These are phyloP conservation scores for Scheffersomyces stipitis DNA, from an alignment of 805 yeast genomes.

Conservation along the genomic window DNA sequence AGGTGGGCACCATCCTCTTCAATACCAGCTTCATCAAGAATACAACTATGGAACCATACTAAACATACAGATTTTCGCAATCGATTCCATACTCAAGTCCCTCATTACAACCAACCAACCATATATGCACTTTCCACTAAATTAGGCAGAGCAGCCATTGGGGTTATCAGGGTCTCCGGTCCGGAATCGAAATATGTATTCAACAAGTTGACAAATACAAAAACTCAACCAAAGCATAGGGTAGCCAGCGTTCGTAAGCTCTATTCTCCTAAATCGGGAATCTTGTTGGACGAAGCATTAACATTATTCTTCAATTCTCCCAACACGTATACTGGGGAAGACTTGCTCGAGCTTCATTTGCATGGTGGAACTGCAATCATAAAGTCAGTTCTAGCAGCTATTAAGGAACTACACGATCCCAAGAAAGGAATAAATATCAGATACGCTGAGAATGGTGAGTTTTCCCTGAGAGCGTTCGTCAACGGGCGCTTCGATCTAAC, in stretches of 20 bases:
- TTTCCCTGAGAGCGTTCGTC: conserved; percentile 80
- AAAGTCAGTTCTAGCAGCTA: conserved; percentile 62
- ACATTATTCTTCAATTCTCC: conserved; percentile 71
- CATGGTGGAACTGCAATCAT: conserved; percentile 94
- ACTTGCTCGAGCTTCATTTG: conserved; percentile 79
- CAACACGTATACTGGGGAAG: conserved; percentile 89
- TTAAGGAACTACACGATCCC: conserved; percentile 52
- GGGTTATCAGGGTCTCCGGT: conserved; percentile 82
- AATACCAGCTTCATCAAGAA: too few relatives aligned
- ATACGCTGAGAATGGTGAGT: conserved; percentile 92
- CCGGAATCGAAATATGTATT: conserved; percentile 51
- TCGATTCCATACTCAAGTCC: too few relatives aligned
- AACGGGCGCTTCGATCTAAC: conserved; percentile 85
- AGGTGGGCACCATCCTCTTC: too few relatives aligned
- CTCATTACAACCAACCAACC: conserved; percentile 49
- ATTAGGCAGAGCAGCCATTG: conserved; percentile 80
- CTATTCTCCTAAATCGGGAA: conserved; percentile 38
- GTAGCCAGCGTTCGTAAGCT: conserved; percentile 59
- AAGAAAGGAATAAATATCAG: conserved; percentile 47
- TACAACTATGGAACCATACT: too few relatives aligned
- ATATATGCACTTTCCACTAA: conserved; percentile 90
- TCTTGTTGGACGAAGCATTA: conserved; percentile 74
- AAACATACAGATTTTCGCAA: too few relatives aligned
- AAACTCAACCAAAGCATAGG: conserved; percentile 46
- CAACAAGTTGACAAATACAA: conserved; percentile 43